phyloP scores from a whole-genome alignment of 1,139 yeast species.

The Suhomyces terraborum region DNA sequence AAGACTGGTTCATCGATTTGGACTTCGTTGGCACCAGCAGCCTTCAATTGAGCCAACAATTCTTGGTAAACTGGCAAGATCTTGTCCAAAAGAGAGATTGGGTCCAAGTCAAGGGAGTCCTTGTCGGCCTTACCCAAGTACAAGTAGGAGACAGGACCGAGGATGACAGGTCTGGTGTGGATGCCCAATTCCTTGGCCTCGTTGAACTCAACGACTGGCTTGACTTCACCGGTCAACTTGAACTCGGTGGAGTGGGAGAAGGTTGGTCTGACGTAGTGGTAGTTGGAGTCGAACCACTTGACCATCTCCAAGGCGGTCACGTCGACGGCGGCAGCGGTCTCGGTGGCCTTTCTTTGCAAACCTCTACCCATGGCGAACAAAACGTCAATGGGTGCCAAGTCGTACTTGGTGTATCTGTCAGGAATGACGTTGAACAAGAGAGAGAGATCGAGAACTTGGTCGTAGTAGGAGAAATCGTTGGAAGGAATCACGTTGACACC shows the following conservation, averaged over 20 bases:
- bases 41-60: slow-evolving; percentile 81
- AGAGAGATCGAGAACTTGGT: slow-evolving; percentile 93
- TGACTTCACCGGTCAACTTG: slow-evolving; percentile 87
- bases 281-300: slow-evolving; percentile 99
- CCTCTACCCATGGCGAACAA: slow-evolving; percentile 99
- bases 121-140: slow-evolving; percentile 97
- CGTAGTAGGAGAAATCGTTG: slow-evolving; percentile 97
- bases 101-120: slow-evolving; percentile 93
- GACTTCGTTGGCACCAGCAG: slow-evolving; percentile 92
- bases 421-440: slow-evolving; percentile 93
- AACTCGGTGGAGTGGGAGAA: slow-evolving; percentile 92
- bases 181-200: slow-evolving; percentile 97
- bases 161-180: slow-evolving; percentile 94
- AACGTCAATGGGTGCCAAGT: slow-evolving; percentile 87
- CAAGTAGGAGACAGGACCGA: slow-evolving; percentile 96
- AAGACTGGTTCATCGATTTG: slow-evolving; percentile 98
- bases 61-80: slow-evolving; percentile 90
- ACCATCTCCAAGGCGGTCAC: slow-evolving; percentile 99
- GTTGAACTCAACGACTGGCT: slow-evolving; percentile 95
- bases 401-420: slow-evolving; percentile 91
- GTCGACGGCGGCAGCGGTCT: slow-evolving; percentile 84
- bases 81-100: slow-evolving; percentile 85
- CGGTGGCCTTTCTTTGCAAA: slow-evolving; percentile 95
- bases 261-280: slow-evolving; percentile 99
- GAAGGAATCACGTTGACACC: slow-evolving; percentile 98